Base-by-base conservation (phyloP, 306 rosid species). In the Luffa acutangula region DNA sequence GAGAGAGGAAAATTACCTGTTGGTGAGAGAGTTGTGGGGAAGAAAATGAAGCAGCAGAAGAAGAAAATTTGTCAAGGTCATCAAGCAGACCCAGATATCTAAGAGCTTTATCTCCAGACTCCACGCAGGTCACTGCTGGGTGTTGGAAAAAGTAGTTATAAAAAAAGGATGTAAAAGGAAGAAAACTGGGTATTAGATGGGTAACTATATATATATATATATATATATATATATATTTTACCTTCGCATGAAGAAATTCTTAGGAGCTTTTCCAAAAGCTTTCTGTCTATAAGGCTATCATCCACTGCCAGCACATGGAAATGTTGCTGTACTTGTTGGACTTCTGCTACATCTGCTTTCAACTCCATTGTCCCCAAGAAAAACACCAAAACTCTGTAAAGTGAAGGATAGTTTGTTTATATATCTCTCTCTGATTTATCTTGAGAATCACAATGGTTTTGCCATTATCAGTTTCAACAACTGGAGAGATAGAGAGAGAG, bases 221-320 rank as follows among this genome's bases (percentile, higher is more conserved):
- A 25, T 45, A 6, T 71, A 25, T 69, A 25, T 45, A 6, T 71
- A 25, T 25, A 25, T 25, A 25, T 25, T 33, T 31, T 53, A 76
- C 99, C 99, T 90, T 87, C 86, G 84, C 88, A 96, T 51, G 97
- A 90, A 81, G 96, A 93, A 78, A 78, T 87, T 80, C 78, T 86
- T 11, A 96, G 92, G 56, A 96, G 98, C 88, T 85, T 96, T 89
- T 93, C 93, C 83, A 96, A 71, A 77, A 96, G 88, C 85, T 89
- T 96, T 84, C 91, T 89, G 77, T 96, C 99, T 5, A 81, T 84
- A 34, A 88, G 82, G 77, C 92, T 93, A 46, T 96, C 99, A 69
- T 96, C 99, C 17, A 96, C 99, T 3, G 99, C 99, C 80, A 93
- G 64, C 33, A 96, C 99, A 88, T 96, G 99, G 82, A 96, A 96